Evolutionary conservation across 768 basidiomycete genomes (phyloP).

Genomic region (Agrocybe pediades): DNA sequence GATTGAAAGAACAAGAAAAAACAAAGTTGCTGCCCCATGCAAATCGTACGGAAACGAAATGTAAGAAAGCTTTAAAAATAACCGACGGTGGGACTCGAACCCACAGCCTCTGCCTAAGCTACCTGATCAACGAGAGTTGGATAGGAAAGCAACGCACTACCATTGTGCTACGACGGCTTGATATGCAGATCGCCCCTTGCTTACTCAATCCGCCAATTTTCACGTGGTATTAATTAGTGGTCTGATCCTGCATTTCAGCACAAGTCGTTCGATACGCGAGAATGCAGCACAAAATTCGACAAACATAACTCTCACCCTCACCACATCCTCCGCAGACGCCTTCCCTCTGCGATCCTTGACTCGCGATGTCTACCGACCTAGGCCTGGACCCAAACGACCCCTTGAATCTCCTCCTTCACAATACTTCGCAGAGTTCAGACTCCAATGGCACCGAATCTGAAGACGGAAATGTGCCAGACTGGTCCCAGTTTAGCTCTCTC

Average conservation of each 20-base stretch:
- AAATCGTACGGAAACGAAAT: no score
- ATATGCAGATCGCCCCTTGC: background rate
- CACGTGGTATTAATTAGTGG: slow-evolving; percentile 1
- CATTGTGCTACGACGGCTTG: slow-evolving; percentile 27
- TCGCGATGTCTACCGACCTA: slow-evolving; percentile 41
- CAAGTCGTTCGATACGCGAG: slow-evolving; percentile 8
- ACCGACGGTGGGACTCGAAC: slow-evolving; percentile 6
- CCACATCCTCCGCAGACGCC: background rate
- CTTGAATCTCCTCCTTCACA: slow-evolving; percentile 58
- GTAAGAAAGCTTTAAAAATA: background rate
- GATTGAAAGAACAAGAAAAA: no score
- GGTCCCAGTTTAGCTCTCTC: slow-evolving; percentile 52
- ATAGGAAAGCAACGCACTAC: slow-evolving; percentile 31
- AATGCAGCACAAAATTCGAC: background rate
- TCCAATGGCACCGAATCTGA: slow-evolving; percentile 35
- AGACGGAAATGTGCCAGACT: slow-evolving; percentile 43
- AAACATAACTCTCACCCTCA: background rate
- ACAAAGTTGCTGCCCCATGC: no score
- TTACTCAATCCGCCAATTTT: background rate
- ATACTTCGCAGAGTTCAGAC: slow-evolving; percentile 31
- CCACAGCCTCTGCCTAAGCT: slow-evolving; percentile 21
- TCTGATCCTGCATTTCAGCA: slow-evolving; percentile 6
- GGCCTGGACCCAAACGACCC: slow-evolving; percentile 58
- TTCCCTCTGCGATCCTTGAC: background rate
- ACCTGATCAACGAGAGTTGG: background rate